phyloP scores from a whole-genome alignment of 352 stramenopile species.

The Pythium grandisporangium region DNA sequence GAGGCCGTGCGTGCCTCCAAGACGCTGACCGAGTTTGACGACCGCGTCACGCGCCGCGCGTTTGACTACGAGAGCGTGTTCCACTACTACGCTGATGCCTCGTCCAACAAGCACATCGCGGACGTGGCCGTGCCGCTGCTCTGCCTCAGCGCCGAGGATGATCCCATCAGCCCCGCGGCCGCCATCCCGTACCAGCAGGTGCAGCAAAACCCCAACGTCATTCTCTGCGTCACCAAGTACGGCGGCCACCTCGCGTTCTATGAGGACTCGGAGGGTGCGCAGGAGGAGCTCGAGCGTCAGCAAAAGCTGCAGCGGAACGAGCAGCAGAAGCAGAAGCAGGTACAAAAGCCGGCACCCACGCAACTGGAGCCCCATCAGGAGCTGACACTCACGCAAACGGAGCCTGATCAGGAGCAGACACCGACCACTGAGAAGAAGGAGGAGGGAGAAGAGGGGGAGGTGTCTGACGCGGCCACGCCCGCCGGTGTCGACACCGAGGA shows the following conservation, averaged over 20 bases:
- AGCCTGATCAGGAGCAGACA: too few relatives aligned
- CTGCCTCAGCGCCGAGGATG: slow-evolving; percentile 35
- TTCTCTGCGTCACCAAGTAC: slow-evolving; percentile 40
- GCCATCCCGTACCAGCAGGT: slow-evolving; percentile 21
- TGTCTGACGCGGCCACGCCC: too few relatives aligned
- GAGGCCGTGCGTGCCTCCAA: slow-evolving; percentile 24
- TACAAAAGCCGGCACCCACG: too few relatives aligned
- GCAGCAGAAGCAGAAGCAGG: too few relatives aligned
- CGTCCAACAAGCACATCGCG: slow-evolving; percentile 18
- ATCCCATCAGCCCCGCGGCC: slow-evolving; percentile 29
- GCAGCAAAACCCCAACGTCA: slow-evolving; percentile 35
- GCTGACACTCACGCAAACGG: too few relatives aligned
- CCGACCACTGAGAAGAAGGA: too few relatives aligned
- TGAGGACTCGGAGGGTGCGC: slow-evolving; percentile 7
- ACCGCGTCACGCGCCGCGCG: slow-evolving; percentile 30
- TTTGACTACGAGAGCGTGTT: slow-evolving; percentile 38
- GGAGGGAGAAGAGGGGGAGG: too few relatives aligned
- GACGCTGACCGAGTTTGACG: slow-evolving; percentile 39
- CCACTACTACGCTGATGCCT: slow-evolving; percentile 37
- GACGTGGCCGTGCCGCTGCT: slow-evolving; percentile 30
- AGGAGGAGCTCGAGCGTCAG: neutral
- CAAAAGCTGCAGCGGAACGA: too few relatives aligned
- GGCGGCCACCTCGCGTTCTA: slow-evolving; percentile 56
- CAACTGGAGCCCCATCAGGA: too few relatives aligned
- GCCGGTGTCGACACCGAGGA: too few relatives aligned